phyloP scores from a whole-genome alignment of 495 filamentous ascomycete species.

The Aspergillus bertholletiae region DNA sequence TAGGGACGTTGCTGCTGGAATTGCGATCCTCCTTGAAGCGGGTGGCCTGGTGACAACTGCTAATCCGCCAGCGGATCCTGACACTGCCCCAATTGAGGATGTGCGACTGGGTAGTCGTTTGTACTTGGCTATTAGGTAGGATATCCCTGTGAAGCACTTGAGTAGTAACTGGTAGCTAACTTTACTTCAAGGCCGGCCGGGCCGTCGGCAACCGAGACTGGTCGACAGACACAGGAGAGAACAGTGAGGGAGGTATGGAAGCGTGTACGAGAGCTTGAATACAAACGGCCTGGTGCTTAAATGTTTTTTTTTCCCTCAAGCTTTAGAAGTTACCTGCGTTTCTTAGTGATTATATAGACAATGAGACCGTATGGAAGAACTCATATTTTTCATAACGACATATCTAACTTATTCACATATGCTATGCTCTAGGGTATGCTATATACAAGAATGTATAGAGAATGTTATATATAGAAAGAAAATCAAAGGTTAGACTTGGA shows the following conservation, averaged over 20 bases:
- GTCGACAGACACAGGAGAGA: constrained; percentile 59
- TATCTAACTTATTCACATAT: constrained; percentile 15
- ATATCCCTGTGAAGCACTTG: background rate
- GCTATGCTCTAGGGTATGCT: constrained; percentile 26
- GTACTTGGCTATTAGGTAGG: constrained; percentile 61
- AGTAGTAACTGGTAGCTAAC: background rate
- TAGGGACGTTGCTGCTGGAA: constrained; percentile 54
- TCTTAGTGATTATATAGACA: background rate
- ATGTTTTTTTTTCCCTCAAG: background rate
- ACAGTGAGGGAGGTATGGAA: constrained; percentile 67
- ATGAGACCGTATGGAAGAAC: background rate
- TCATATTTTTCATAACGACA: constrained; percentile 15
- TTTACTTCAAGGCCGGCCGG: constrained; percentile 52
- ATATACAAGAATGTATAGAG: constrained; percentile 26
- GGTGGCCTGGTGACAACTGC: constrained; percentile 65
- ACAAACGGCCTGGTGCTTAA: constrained; percentile 51
- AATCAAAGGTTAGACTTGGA: constrained; percentile 29
- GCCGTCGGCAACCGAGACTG: constrained; percentile 54
- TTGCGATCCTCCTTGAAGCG: constrained; percentile 54
- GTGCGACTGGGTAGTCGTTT: constrained; percentile 57
- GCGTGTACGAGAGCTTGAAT: constrained; percentile 57
- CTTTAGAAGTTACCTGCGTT: background rate
- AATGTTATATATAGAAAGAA: constrained; percentile 5
- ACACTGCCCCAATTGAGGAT: constrained; percentile 52
- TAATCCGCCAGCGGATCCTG: constrained; percentile 55